Conservation (phyloP, 805 yeast species). For the Starmerella vitae region DNA sequence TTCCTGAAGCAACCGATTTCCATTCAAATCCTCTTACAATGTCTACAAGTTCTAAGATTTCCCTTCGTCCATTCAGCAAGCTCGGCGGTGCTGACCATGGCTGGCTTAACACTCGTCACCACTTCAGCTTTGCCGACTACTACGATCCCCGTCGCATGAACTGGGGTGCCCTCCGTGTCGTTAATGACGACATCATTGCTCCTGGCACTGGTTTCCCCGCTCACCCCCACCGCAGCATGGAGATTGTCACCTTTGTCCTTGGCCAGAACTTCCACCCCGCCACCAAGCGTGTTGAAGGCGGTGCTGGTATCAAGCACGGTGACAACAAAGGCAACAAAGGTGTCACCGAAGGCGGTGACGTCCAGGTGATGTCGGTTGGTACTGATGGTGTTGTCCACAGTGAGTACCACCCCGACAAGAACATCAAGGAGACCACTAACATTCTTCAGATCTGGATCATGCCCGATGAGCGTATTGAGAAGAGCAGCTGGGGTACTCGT, state of each 20-base stretch:
- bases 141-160: conserved; percentile 15
- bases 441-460: conserved; percentile 15
- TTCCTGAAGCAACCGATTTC: neutral
- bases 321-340: conserved; percentile 17
- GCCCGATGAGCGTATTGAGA: conserved; percentile 7
- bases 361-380: conserved; percentile 18
- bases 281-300: conserved; percentile 12
- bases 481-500: conserved; percentile 14
- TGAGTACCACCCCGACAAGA: conserved; percentile 11
- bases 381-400: conserved; percentile 16
- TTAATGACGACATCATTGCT: conserved; percentile 15
- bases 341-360: conserved; percentile 15
- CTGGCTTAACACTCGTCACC: conserved; percentile 16
- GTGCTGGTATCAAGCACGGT: conserved; percentile 14
- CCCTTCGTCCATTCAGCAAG: conserved; percentile 12
- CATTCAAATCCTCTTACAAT: neutral
- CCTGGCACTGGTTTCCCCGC: conserved; percentile 17
- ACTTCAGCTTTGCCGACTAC: conserved; percentile 16
- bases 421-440: conserved; percentile 1
- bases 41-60: conserved; percentile 1
- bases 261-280: conserved; percentile 11
- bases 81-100: conserved; percentile 17
- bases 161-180: conserved; percentile 18
- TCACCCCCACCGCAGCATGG: conserved; percentile 18
- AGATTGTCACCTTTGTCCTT: conserved; percentile 13